phyloP scores from a whole-genome alignment of 2,329 filamentous ascomycete species.

The Chaetothyriales sp. region DNA sequence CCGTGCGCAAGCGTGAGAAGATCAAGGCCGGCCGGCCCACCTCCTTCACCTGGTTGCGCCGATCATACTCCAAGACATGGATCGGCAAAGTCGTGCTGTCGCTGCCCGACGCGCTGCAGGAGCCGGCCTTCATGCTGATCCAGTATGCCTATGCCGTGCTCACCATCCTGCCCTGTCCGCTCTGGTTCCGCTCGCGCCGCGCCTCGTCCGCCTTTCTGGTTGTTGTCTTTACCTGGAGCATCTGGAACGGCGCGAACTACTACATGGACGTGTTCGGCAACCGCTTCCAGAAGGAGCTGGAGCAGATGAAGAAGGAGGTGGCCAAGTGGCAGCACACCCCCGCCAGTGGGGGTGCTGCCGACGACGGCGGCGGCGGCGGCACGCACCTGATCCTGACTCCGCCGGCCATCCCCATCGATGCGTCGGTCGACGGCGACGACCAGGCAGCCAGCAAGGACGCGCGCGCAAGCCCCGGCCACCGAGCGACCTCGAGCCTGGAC shows the following conservation, averaged over 20 bases:
- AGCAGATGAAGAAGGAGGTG: slow-evolving; percentile 77
- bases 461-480: not conserved
- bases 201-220: slow-evolving; percentile 65
- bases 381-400: slow-evolving; percentile 2
- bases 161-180: slow-evolving; percentile 84
- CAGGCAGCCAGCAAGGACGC: not conserved
- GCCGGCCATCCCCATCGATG: slow-evolving; percentile 5
- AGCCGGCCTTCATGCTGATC: slow-evolving; percentile 87
- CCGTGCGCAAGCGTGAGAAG: slow-evolving; percentile 83
- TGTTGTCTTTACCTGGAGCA: slow-evolving; percentile 80
- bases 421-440: slow-evolving; percentile 1
- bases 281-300: slow-evolving; percentile 90
- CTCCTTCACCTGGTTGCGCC: slow-evolving; percentile 92
- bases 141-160: slow-evolving; percentile 82
- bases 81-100: slow-evolving; percentile 74
- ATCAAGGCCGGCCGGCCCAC: slow-evolving; percentile 92
- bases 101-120: slow-evolving; percentile 63
- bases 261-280: slow-evolving; percentile 98
- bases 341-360: slow-evolving; percentile 1
- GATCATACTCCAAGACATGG: slow-evolving; percentile 78
- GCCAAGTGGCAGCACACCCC: slow-evolving; percentile 65
- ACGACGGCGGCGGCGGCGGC: not conserved
- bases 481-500: slow-evolving; percentile 12
- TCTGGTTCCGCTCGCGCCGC: slow-evolving; percentile 88
- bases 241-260: slow-evolving; percentile 93